A percentile compares a stretch with the other conserved stretches of the same genome.
Evolutionary conservation across 2,329 filamentous ascomycete species (phyloP).

Genomic region (Fusarium paranaense): DNA sequence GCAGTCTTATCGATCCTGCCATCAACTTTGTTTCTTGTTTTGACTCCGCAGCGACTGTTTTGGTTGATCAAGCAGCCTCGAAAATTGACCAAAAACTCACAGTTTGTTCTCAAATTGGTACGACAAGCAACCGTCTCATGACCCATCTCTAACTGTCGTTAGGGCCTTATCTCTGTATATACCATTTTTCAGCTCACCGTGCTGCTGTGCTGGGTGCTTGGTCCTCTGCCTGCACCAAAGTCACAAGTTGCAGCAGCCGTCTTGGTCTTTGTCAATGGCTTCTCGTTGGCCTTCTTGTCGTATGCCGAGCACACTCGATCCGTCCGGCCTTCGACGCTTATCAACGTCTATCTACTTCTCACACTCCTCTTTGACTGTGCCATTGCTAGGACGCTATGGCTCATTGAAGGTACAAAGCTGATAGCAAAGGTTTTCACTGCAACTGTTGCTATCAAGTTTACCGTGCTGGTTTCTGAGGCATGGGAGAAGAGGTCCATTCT

Average conservation of each 20-base stretch:
- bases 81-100: conserved; percentile 9
- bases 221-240: neutral
- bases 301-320: conserved; percentile 24
- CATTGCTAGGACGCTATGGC: conserved; percentile 10
- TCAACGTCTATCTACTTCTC: conserved; percentile 21
- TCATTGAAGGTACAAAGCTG: neutral
- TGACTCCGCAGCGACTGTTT: conserved; percentile 1
- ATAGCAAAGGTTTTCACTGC: conserved; percentile 9
- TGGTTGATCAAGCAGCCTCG: conserved; percentile 9
- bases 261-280: conserved; percentile 20
- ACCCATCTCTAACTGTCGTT: neutral
- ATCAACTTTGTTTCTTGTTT: conserved; percentile 13
- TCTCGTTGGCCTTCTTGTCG: conserved; percentile 9
- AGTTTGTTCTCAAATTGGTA: conserved; percentile 13
- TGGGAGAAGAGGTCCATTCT: conserved; percentile 23
- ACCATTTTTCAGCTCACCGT: conserved; percentile 7
- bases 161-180: conserved; percentile 12
- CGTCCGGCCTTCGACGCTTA: conserved; percentile 18
- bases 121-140: neutral
- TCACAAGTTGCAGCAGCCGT: conserved; percentile 10
- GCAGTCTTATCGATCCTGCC: conserved; percentile 15
- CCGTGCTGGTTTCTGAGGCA: conserved; percentile 13
- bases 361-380: conserved; percentile 11
- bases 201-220: conserved; percentile 8
- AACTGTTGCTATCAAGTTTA: conserved; percentile 2